phyloP scores from a whole-genome alignment of 805 yeast species.

The Saccharomyces jurei region DNA sequence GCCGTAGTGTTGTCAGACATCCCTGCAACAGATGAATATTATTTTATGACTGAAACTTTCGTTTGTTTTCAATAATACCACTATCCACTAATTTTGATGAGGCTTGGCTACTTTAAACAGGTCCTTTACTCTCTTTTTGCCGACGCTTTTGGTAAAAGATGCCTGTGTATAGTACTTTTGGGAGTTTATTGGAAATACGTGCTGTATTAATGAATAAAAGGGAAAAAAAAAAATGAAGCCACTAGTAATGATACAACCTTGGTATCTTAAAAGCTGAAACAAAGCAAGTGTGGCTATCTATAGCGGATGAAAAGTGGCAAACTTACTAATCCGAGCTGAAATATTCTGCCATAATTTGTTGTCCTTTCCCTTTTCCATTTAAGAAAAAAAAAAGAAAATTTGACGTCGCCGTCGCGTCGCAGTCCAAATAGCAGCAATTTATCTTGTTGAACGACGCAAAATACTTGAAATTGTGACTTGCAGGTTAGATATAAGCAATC shows the following conservation, averaged over 20 bases:
- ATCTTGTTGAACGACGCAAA: neutral
- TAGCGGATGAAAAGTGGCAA: neutral
- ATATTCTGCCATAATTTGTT: neutral
- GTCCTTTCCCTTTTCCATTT: neutral
- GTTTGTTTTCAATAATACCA: neutral
- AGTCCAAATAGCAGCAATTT: neutral
- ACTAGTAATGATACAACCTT: neutral
- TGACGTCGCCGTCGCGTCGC: neutral
- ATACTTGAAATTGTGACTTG: neutral
- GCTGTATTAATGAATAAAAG: neutral
- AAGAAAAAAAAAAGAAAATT: neutral
- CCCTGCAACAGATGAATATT: neutral
- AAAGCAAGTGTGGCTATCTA: neutral
- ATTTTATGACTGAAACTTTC: neutral
- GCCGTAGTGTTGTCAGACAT: neutral
- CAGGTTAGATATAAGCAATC: neutral
- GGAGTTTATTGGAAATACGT: neutral
- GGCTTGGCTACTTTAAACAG: neutral
- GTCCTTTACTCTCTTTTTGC: neutral
- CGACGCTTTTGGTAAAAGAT: neutral
- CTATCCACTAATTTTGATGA: neutral
- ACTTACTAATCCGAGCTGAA: neutral
- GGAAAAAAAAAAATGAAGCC: neutral
- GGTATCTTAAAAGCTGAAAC: neutral
- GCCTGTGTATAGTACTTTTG: neutral